phyloP scores from a whole-genome alignment of 106 monocot genomes.

The Gastrodia elata region DNA sequence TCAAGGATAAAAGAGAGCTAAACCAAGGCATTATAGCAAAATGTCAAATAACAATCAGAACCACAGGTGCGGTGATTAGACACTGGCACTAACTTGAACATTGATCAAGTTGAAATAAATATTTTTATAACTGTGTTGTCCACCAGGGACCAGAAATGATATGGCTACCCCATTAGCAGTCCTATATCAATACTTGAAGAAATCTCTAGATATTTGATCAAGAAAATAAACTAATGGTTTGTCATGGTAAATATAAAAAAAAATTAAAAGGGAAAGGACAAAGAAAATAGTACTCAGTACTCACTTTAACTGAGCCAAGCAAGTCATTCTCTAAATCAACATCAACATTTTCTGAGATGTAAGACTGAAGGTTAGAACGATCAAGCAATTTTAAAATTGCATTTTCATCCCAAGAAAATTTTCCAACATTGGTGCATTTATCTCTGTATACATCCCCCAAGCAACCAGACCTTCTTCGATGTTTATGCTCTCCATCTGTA shows the following conservation, averaged over 20 bases:
- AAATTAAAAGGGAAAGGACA: neutral
- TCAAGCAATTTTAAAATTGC: conserved; percentile 81
- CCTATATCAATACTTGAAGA: neutral
- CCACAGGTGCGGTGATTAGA: neutral
- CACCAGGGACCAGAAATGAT: neutral
- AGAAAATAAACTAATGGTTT: neutral
- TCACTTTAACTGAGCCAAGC: conserved; percentile 90
- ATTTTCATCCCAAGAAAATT: conserved; percentile 81
- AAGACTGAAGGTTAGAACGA: conserved; percentile 62
- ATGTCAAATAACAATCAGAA: neutral
- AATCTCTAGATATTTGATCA: neutral
- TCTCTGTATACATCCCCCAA: conserved; percentile 83
- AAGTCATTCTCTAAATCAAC: conserved; percentile 79
- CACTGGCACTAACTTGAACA: too few species aligned
- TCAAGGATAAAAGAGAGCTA: neutral
- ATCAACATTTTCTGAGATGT: conserved; percentile 51
- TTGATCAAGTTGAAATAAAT: too few species aligned
- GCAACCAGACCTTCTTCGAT: conserved; percentile 66
- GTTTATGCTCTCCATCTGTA: conserved; percentile 45
- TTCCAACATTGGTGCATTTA: conserved; percentile 55
- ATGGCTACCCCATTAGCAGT: neutral
- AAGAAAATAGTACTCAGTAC: neutral
- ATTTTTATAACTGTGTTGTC: neutral
- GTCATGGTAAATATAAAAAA: neutral
- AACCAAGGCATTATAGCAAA: neutral